Evolutionary conservation across 495 filamentous ascomycete genomes (phyloP).

Genomic region (Lichenothelia convexa): DNA sequence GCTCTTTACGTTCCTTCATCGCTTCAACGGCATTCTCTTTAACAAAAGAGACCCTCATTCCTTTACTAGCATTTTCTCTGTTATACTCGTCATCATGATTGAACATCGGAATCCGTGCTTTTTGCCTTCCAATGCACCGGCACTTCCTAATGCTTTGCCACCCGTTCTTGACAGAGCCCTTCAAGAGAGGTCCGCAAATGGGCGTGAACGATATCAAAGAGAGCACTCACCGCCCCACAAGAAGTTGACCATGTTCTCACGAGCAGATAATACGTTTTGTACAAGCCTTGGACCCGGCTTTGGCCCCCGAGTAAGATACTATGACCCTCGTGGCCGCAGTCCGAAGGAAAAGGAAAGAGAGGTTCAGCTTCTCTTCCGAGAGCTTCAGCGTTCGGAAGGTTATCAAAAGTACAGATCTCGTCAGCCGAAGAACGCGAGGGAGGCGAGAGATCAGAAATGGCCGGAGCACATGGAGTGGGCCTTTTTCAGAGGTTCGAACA

Average conservation of each 20-base stretch:
- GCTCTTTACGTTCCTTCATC: conserved; percentile 26
- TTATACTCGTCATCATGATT: conserved; percentile 12
- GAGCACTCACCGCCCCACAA: no score
- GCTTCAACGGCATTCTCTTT: conserved; percentile 11
- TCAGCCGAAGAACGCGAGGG: conserved; percentile 35
- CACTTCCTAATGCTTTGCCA: conserved; percentile 4
- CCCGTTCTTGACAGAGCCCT: conserved; percentile 11
- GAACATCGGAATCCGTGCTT: conserved; percentile 15
- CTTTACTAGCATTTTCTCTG: conserved; percentile 8
- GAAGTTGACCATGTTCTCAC: no score
- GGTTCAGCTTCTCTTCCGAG: conserved; percentile 10
- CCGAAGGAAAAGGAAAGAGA: conserved; percentile 10
- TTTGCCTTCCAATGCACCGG: conserved; percentile 25
- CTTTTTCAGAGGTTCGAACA: conserved; percentile 63
- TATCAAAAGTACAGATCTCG: conserved; percentile 54
- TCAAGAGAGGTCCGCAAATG: conserved; percentile 22
- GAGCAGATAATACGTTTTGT: no score
- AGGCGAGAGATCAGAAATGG: conserved; percentile 49
- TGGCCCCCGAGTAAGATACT: no score
- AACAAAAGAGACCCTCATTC: conserved; percentile 11
- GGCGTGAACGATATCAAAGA: no score
- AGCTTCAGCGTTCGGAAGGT: conserved; percentile 24
- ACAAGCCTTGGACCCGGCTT: no score
- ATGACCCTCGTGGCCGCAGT: no score
- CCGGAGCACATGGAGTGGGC: conserved; percentile 67